Evolutionary conservation across 805 yeast species (phyloP).

Genomic region (Metschnikowia bowlesiae): DNA sequence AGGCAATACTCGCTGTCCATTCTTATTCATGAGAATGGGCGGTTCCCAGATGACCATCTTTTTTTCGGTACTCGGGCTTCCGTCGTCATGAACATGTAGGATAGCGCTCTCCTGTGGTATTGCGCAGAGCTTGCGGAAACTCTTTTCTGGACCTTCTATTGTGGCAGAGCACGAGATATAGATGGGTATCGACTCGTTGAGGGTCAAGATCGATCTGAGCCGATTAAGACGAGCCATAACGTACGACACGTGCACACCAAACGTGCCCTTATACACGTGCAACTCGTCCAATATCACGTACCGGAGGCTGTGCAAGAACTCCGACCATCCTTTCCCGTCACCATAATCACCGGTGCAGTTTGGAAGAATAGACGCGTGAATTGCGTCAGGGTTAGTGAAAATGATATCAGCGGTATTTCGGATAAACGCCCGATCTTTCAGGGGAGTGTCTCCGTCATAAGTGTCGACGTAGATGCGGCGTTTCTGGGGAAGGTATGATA

Average conservation of each 20-base stretch:
- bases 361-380: slow-evolving; percentile 83
- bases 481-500: slow-evolving; percentile 43
- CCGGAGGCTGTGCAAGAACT: slow-evolving; percentile 58
- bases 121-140: slow-evolving; percentile 74
- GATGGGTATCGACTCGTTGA: slow-evolving; percentile 29
- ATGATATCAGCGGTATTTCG: slow-evolving; percentile 69
- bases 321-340: slow-evolving; percentile 50
- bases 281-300: slow-evolving; percentile 80
- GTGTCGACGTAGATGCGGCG: slow-evolving; percentile 60
- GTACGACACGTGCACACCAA: slow-evolving; percentile 88
- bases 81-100: slow-evolving; percentile 67
- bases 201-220: slow-evolving; percentile 26
- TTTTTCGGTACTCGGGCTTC: slow-evolving; percentile 82
- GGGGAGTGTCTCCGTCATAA: slow-evolving; percentile 90
- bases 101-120: slow-evolving; percentile 42
- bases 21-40: slow-evolving; percentile 54
- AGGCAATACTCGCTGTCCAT: slow-evolving; percentile 37
- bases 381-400: slow-evolving; percentile 92
- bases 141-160: slow-evolving; percentile 63
- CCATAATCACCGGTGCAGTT: slow-evolving; percentile 33
- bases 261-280: slow-evolving; percentile 84
- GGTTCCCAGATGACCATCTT: slow-evolving; percentile 82
- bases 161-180: slow-evolving; percentile 96
- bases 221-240: slow-evolving; percentile 78
- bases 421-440: slow-evolving; percentile 47